Base-by-base conservation (phyloP, 78 protist genomes). In the Dictyostelium citrinum region DNA sequence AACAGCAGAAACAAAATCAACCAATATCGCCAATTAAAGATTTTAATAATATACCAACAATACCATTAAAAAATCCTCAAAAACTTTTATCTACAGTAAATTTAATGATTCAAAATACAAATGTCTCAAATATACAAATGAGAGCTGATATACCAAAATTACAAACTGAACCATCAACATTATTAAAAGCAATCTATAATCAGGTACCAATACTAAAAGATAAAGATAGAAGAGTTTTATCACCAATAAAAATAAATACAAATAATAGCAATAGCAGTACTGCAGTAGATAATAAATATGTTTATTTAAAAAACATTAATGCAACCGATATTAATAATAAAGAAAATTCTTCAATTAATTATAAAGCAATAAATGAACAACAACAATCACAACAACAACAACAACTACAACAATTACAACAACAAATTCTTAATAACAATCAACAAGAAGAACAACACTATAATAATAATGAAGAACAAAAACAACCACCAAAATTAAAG, bases 161-260 rank as follows among this genome's bases (percentile, higher is more conserved):
- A 8, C 60, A 31, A 27, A 41, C 75, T 41, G 51, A 58, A 5
- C 77, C 75, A 64, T 82, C 88, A 14, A 51, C 77, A 58, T 64
- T 82, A 64, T 27, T 82, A 64, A 58, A n/a, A 64, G 37, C 37
- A 20, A 82, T 82, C 29, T 82, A 82, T 64, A 35, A 5, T 20
- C 75, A 82, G 9, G 43, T 82, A 64, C 88, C 88, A n/a, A 35
- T 35, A 12, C 16, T 80, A 29, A 80, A 55, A 20, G 68, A 49
- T 14, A 58, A 55, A n/a, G 72, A 49, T 80, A 24, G 49, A 55
- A 80, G 51, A 58, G 35, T 80, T 16, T 80, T 80, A 80, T 58
- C 84, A 41, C 81, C 81, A 22, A 74, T 74, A 37, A 39, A 22
- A 37, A n/a, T n/a, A 11, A n/a, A 45, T 5, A 27, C 10, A 12